Conservation (phyloP, 164 flowering plant species). For the Magnolia sinica region DNA sequence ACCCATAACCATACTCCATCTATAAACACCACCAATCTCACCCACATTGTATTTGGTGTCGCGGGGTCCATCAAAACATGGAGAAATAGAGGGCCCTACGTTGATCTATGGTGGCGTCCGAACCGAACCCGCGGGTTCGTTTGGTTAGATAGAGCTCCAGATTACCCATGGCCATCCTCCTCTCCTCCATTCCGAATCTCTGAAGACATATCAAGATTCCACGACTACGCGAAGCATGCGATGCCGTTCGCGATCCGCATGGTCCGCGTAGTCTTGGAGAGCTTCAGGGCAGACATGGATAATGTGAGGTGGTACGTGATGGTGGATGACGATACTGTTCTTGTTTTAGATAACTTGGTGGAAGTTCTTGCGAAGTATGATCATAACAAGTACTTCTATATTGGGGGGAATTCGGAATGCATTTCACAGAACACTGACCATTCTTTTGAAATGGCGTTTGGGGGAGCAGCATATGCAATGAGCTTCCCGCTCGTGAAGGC, state of each 20-base stretch:
- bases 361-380: constrained; percentile 44
- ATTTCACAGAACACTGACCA: constrained; percentile 32
- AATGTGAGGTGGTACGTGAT: constrained; percentile 47
- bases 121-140: constrained; percentile 47
- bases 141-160: constrained; percentile 41
- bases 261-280: constrained; percentile 37
- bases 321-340: constrained; percentile 61
- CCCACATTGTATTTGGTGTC: constrained; percentile 50
- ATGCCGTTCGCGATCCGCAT: constrained; percentile 27
- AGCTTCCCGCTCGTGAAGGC: constrained; percentile 53
- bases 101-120: constrained; percentile 57
- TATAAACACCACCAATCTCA: constrained; percentile 31
- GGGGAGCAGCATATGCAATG: constrained; percentile 67
- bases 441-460: constrained; percentile 63
- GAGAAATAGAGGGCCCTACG: constrained; percentile 28
- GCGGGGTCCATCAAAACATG: constrained; percentile 39
- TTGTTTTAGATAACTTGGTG: constrained; percentile 50
- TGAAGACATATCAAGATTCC: constrained; percentile 23
- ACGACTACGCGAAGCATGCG: constrained; percentile 2
- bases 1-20: neutral
- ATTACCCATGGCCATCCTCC: constrained; percentile 38
- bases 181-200: constrained; percentile 47
- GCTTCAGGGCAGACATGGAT: constrained; percentile 29
- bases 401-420: constrained; percentile 51
- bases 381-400: constrained; percentile 51